Conservation (phyloP, 305 asterid genomes). For the Fraxinus platypoda region DNA sequence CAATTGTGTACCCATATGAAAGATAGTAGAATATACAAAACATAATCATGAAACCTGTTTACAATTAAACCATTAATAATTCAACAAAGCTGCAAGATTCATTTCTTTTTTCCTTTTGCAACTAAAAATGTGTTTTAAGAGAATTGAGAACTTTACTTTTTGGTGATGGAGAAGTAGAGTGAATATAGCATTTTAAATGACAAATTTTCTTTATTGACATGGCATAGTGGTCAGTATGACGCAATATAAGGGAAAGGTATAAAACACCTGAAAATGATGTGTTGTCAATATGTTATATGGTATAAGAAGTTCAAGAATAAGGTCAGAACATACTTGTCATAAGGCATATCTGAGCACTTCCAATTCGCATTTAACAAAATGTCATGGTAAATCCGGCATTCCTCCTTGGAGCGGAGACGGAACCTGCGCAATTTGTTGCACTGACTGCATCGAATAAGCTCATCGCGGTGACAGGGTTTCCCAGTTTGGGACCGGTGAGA, state of each 20-base stretch:
- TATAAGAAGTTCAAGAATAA: conserved; percentile 7
- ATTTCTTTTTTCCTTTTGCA: neutral
- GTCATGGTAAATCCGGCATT: conserved; percentile 60
- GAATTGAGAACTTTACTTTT: neutral
- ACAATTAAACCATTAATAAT: neutral
- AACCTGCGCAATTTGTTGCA: conserved; percentile 67
- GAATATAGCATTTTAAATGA: neutral
- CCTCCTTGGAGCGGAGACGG: conserved; percentile 52
- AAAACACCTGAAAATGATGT: neutral
- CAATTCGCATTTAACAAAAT: conserved; percentile 48
- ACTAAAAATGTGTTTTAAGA: neutral
- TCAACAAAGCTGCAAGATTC: neutral
- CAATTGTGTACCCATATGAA: neutral
- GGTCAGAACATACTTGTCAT: conserved; percentile 42
- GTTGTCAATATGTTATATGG: neutral
- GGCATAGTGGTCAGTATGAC: neutral
- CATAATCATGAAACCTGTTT: neutral
- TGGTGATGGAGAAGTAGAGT: neutral
- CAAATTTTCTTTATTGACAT: neutral
- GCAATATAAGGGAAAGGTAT: neutral
- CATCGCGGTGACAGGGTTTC: conserved; percentile 44
- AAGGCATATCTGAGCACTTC: conserved; percentile 69
- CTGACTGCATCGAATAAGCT: conserved; percentile 47
- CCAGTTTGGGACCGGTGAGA: conserved; percentile 33
- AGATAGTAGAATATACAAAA: neutral